Evolutionary conservation across 2,329 filamentous ascomycete genomes (phyloP), one percentile per base, ranked within the genome.

Genomic region (Aschersonia sp.): DNA sequence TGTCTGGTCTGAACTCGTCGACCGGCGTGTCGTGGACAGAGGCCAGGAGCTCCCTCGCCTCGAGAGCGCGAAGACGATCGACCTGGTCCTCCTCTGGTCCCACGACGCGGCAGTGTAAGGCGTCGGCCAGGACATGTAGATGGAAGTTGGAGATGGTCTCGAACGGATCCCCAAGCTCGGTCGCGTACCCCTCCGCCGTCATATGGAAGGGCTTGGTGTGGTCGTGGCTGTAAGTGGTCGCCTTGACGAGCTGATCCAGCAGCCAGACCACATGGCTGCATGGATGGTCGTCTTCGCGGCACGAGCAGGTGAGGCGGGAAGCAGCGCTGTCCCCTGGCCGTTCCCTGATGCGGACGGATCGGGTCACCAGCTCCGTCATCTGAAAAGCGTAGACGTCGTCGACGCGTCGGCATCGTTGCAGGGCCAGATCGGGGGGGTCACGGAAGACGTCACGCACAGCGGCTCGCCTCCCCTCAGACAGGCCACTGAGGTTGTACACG

Each of bases 241-340:
- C 68, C 47, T 68, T 69, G 28, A 70, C 64, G 31, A 78, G 64
- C 54, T 69, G 69, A 58, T 78, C 75, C 45, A 75, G 66, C 10
- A 78, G 63, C 73, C 74, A 77, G 31, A 78, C 57, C 31, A 75
- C 59, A 51, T 78, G 75, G 9, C 67, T 64, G 55, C 75, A 78
- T 0, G 70, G 71, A 38, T 56, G 52, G 4, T 20, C 5, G 44
- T 54, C 54, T 51, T 49, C 50, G 43, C 54, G 57, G 51, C 74
- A 77, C 31, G 69, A 72, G 59, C 75, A 78, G 20, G 58, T 65
- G 4, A 75, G 66, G 1, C 55, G 56, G 2, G 69, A 61, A 45
- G 63, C 65, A 35, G 57, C 64, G 40, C 5, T 65, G 31, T 58
- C 64, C 51, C 67, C 68, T 31, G 58, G 58, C 0, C 64, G 56